phyloP scores from a whole-genome alignment of 2,329 filamentous ascomycete genomes.

The Aspergillus ochraceoroseus region DNA sequence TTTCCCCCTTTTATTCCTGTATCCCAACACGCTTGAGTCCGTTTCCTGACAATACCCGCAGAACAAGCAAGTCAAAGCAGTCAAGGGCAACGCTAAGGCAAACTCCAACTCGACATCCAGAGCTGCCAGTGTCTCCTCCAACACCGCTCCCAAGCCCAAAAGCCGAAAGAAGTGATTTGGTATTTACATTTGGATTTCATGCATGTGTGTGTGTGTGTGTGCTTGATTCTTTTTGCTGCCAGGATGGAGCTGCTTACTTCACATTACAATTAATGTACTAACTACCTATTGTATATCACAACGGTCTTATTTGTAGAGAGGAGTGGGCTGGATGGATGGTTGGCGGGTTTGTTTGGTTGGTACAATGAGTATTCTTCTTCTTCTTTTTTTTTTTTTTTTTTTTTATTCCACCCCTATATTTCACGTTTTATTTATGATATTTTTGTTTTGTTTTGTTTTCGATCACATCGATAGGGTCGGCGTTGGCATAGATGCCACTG shows the following conservation, averaged over 20 bases:
- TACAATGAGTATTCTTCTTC: background rate
- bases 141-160: slow-evolving; percentile 50
- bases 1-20: slow-evolving; percentile 13
- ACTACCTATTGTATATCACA: too few relatives aligned
- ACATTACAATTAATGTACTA: too few relatives aligned
- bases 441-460: too few relatives aligned
- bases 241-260: too few relatives aligned
- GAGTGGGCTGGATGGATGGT: slow-evolving; percentile 12
- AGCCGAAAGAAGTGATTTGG: slow-evolving; percentile 49
- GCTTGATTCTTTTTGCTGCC: slow-evolving; percentile 4
- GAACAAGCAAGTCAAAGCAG: slow-evolving; percentile 89
- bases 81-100: slow-evolving; percentile 71
- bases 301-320: background rate
- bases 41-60: slow-evolving; percentile 41
- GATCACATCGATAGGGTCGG: slow-evolving; percentile 18
- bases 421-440: too few relatives aligned
- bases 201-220: too few relatives aligned
- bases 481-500: slow-evolving; percentile 19
- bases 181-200: too few relatives aligned
- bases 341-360: slow-evolving; percentile 11
- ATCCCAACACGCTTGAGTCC: background rate
- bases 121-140: slow-evolving; percentile 82
- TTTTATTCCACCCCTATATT: background rate
- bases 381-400: slow-evolving; percentile 1
- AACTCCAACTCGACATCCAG: slow-evolving; percentile 74